phyloP scores from a whole-genome alignment of 208 protist species.

The Crithidia brevicula region DNA sequence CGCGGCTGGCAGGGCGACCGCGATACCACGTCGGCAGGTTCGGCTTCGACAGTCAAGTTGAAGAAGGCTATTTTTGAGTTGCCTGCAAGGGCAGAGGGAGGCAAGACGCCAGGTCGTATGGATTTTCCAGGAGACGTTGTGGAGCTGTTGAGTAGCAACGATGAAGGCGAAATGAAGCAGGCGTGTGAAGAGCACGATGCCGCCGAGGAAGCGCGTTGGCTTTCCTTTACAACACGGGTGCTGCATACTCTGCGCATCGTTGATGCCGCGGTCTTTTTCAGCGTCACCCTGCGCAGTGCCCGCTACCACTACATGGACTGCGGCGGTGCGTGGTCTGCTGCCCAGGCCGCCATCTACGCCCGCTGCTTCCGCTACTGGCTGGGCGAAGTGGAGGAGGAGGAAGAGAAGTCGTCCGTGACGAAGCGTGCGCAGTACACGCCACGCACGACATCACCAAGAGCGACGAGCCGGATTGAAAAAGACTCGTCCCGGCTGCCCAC shows the following conservation, averaged over 20 bases:
- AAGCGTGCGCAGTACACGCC: too few species aligned
- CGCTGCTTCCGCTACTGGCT: conserved; percentile 23
- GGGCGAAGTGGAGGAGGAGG: conserved; percentile 6
- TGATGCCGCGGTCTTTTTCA: conserved; percentile 5
- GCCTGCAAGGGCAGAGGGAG: background rate
- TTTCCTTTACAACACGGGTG: conserved; percentile 9
- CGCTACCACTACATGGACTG: conserved; percentile 23
- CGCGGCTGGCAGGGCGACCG: conserved; percentile 15
- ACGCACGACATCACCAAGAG: too few species aligned
- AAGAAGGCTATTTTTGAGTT: background rate
- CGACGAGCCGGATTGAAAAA: too few species aligned
- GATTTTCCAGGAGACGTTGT: too few species aligned
- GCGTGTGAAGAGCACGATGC: background rate
- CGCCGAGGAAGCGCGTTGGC: background rate
- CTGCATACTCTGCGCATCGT: conserved; percentile 16
- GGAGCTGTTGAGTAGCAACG: too few species aligned
- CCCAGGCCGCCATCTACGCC: conserved; percentile 27
- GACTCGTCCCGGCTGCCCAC: too few species aligned
- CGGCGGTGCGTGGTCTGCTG: conserved; percentile 22
- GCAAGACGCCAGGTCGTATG: too few species aligned
- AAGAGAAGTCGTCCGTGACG: too few species aligned
- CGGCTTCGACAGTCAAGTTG: background rate
- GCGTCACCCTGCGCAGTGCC: conserved; percentile 9
- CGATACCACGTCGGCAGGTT: background rate
- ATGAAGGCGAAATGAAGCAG: too few species aligned